Percentiles rank a stretch among this genome's conserved stretches.
Conservation (phyloP, 139 green algal genomes). For the Coelastrella sp. region DNA sequence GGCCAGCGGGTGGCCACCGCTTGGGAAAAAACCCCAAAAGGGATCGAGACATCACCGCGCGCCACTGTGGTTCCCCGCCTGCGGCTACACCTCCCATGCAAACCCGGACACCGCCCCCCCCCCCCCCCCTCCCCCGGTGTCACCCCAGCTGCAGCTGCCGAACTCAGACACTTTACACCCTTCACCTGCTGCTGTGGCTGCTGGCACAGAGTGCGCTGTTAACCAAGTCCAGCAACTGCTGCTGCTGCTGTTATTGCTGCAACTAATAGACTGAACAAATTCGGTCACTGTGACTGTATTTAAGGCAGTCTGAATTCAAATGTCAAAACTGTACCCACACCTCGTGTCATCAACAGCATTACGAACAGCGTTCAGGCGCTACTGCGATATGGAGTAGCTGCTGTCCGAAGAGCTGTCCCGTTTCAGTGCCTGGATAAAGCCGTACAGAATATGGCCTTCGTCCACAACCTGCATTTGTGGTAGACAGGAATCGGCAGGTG, state of each 20-base stretch:
- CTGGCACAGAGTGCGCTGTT: too few species aligned
- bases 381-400: conserved; percentile 8
- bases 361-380: neutral
- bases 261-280: neutral
- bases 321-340: too few species aligned
- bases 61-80: too few species aligned
- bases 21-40: neutral
- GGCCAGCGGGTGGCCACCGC: neutral
- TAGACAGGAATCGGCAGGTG: neutral
- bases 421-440: conserved; percentile 1
- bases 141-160: neutral
- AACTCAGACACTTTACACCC: neutral
- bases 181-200: neutral
- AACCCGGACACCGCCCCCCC: neutral
- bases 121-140: neutral
- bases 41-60: neutral
- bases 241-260: neutral
- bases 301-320: too few species aligned
- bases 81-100: neutral
- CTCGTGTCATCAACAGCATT: too few species aligned
- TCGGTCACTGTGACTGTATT: neutral
- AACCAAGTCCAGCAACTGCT: neutral
- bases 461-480: conserved; percentile 30
- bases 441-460: conserved; percentile 13
- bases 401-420: conserved; percentile 38